phyloP scores from a whole-genome alignment of 2,329 filamentous ascomycete species.

The Fonsecaea pugnacius region DNA sequence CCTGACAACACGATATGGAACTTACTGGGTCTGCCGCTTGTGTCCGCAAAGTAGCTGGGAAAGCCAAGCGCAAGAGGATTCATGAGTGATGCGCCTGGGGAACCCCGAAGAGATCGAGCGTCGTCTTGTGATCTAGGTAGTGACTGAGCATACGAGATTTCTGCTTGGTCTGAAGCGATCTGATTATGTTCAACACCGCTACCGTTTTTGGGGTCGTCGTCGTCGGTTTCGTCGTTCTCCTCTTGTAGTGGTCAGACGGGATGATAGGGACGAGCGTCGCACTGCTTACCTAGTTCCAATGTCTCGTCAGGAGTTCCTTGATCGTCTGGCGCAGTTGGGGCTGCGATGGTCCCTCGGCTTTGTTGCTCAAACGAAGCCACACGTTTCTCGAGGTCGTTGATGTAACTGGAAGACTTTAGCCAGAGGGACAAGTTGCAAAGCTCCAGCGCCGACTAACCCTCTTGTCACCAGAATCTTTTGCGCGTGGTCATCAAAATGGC shows the following conservation, averaged over 20 bases:
- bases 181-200: not conserved
- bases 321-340: not conserved
- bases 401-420: conserved; percentile 39
- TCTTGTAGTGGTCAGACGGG: not conserved
- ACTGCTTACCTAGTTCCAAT: not conserved
- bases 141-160: not conserved
- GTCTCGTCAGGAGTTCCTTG: not conserved
- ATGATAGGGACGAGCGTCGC: not conserved
- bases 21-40: conserved; percentile 51
- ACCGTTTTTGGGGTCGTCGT: not conserved
- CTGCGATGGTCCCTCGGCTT: not conserved
- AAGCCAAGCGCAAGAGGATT: conserved; percentile 51
- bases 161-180: not conserved
- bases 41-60: conserved; percentile 50
- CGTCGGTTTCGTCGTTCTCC: not conserved
- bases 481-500: conserved; percentile 53
- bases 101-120: conserved; percentile 34
- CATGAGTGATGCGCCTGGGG: conserved; percentile 41
- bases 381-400: conserved; percentile 42
- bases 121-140: conserved; percentile 36
- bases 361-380: conserved; percentile 9
- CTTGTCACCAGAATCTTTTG: conserved; percentile 56
- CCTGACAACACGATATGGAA: conserved; percentile 8
- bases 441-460: conserved; percentile 43
- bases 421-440: not conserved